Evolutionary conservation across 768 basidiomycete species (phyloP).

Genomic region (Ramaria rubella): DNA sequence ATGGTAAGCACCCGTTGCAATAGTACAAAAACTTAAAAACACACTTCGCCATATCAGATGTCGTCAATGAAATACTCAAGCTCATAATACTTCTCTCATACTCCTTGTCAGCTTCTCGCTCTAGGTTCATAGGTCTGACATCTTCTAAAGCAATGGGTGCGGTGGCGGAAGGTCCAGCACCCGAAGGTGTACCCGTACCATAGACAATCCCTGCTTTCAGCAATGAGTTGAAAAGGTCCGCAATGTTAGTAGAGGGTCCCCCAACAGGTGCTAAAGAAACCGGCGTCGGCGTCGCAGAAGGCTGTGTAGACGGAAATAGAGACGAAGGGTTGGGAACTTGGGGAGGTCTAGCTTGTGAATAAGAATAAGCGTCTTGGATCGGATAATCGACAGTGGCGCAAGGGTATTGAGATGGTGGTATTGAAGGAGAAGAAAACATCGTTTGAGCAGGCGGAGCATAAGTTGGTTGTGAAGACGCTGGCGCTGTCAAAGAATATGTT

Average conservation of each 20-base stretch:
- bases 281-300: conserved; percentile 19
- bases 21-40: conserved; percentile 15
- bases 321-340: conserved; percentile 10
- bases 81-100: conserved; percentile 58
- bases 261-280: conserved; percentile 27
- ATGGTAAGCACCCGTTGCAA: not conserved
- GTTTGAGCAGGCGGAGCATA: conserved; percentile 33
- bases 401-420: conserved; percentile 11
- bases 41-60: conserved; percentile 67
- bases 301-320: conserved; percentile 22
- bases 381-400: not conserved
- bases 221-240: conserved; percentile 58
- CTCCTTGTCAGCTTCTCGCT: conserved; percentile 42
- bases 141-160: conserved; percentile 27
- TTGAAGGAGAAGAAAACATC: conserved; percentile 13
- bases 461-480: conserved; percentile 11
- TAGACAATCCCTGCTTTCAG: conserved; percentile 76
- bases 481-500: not conserved
- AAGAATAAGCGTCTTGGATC: conserved; percentile 1
- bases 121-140: conserved; percentile 30
- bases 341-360: conserved; percentile 5
- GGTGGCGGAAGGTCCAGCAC: conserved; percentile 38
- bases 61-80: conserved; percentile 55
- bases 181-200: conserved; percentile 43
- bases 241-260: conserved; percentile 39